Base-by-base conservation (phyloP, 805 yeast species). In the Cyberlindnera misumaiensis region DNA sequence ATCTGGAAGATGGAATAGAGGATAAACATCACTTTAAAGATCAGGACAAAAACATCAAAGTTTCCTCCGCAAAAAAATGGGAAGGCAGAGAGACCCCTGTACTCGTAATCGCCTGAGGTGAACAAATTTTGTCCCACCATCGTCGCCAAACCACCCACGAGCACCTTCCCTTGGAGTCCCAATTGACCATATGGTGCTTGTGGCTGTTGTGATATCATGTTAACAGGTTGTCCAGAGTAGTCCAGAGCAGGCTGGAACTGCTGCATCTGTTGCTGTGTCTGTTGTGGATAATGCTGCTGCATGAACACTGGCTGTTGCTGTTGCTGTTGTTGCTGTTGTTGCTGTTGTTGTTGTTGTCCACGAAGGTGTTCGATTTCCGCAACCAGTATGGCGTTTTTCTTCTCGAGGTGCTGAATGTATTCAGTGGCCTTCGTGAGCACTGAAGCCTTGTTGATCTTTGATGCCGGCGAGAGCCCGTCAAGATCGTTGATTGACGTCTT, bases 391-490 rank as follows among this genome's bases (percentile, higher is more conserved):
- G 59, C 32, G 26, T 49, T 51, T 39, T 49, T 51, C 15, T 62
- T 55, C 56, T 84, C 88, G 46, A 84, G 63, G 55, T 83, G 87
- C 52, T 71, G 67, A 52, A 84, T 84, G 57, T 85, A 85, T 60
- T 84, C 94, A 1, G 86, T 79, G 8, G 89, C 85, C 53, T 84
- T 84, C 28, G 85, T 69, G 38, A 84, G 63, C 11, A 84, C 82
- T 22, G 81, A 80, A 11, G 90, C 93, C 59, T 84, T 84, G 58
- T 83, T 83, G 39, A 85, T 64, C 55, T 83, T 83, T 26, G 74
- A 60, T 9, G 89, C 88, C 0, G 93, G 93, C 16, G 80, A 70
- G 26, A 83, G 65, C 3, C 93, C 94, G 46, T 83, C 93, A 17
- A 83, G 62, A 39, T 77, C 80, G 36, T 67, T 70, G n/a, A 56